Percentiles rank a stretch among this genome's conserved stretches.
These are phyloP conservation scores for Erodium moschatum DNA, from an alignment of 441 rosid species.

Conservation along the genomic window DNA sequence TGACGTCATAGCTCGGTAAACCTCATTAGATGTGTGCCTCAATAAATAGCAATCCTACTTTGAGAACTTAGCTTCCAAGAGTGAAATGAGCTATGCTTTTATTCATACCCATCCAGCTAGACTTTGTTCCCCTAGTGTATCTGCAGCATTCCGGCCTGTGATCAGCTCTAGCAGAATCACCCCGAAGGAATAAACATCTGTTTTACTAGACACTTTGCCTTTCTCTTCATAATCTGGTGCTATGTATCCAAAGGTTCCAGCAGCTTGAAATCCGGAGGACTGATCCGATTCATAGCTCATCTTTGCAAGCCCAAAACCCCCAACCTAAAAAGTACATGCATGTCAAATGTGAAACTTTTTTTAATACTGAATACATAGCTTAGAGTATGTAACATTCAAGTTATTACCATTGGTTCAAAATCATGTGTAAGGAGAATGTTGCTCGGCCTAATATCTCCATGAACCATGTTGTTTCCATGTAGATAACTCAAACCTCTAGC, in stretches of 20 bases:
- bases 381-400: not conserved
- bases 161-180: constrained; percentile 41
- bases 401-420: constrained; percentile 40
- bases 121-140: constrained; percentile 18
- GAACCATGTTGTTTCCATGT: constrained; percentile 37
- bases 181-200: constrained; percentile 52
- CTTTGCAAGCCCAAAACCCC: constrained; percentile 38
- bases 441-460: constrained; percentile 50
- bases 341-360: not conserved
- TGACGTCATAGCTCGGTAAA: too few species aligned
- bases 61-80: not conserved
- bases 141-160: constrained; percentile 25
- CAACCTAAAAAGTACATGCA: constrained; percentile 26
- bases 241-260: constrained; percentile 30
- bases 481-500: constrained; percentile 36
- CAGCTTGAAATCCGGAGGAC: constrained; percentile 19
- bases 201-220: constrained; percentile 28
- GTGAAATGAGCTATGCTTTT: constrained; percentile 8
- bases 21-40: too few species aligned
- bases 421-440: constrained; percentile 42
- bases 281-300: constrained; percentile 7
- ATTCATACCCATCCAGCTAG: constrained; percentile 31
- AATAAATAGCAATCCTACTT: not conserved
- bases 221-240: constrained; percentile 42
- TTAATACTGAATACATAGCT: not conserved